Percentiles rank a stretch among this genome's conserved stretches.
These are phyloP conservation scores for Sedum album DNA, from an alignment of 164 flowering plant species.

Conservation along the genomic window DNA sequence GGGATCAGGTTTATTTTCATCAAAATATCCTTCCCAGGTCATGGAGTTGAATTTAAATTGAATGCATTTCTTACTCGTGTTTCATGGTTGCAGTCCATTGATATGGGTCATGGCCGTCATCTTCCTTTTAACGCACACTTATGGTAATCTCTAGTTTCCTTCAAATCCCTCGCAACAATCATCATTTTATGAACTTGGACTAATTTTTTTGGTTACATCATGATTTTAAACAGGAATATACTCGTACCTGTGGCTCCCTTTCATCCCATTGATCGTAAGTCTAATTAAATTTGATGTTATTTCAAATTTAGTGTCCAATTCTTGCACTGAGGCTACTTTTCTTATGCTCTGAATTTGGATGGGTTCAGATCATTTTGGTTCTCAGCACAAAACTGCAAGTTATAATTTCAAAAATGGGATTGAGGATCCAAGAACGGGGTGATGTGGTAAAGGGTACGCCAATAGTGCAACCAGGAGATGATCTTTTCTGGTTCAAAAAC, in stretches of 20 bases:
- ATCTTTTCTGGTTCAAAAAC: slow-evolving; percentile 80
- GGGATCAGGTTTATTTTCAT: slow-evolving; percentile 48
- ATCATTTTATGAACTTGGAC: background rate
- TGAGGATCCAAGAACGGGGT: slow-evolving; percentile 66
- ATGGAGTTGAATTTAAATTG: background rate
- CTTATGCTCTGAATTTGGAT: background rate
- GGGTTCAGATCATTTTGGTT: slow-evolving; percentile 48
- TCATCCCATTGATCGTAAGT: slow-evolving; percentile 69
- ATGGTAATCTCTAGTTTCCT: slow-evolving; percentile 32
- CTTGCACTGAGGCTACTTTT: background rate
- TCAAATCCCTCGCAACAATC: background rate
- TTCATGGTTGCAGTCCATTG: slow-evolving; percentile 37
- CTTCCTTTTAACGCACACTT: slow-evolving; percentile 52
- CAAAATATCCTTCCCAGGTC: background rate
- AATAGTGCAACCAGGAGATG: slow-evolving; percentile 62
- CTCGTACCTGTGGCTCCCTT: slow-evolving; percentile 68
- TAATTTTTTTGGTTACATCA: background rate
- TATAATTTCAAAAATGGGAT: slow-evolving; percentile 68
- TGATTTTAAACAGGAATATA: slow-evolving; percentile 39
- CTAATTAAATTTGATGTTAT: too few relatives aligned
- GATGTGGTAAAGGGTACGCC: slow-evolving; percentile 72
- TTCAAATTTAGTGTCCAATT: too few relatives aligned
- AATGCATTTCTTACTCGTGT: background rate
- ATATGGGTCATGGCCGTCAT: slow-evolving; percentile 67
- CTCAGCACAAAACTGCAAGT: slow-evolving; percentile 85